Evolutionary conservation across 1,139 yeast species (phyloP), one percentile per base, ranked within the genome.

Genomic region (Geotrichum australiense): DNA sequence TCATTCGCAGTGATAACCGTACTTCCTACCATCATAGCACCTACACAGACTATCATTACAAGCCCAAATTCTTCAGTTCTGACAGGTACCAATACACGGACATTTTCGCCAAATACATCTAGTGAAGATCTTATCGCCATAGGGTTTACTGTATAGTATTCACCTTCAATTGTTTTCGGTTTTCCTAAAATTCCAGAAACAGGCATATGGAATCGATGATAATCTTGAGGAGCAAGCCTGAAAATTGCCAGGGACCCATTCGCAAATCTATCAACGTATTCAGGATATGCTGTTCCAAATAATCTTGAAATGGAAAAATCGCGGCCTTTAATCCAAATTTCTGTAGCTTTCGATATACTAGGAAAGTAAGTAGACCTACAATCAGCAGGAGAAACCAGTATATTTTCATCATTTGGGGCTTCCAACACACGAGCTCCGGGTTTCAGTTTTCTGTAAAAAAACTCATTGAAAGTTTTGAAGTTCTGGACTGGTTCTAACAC

Each of bases 1-100:
- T 71, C 74, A 39, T 71, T 56, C 11, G 78, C 79, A 0, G 91
- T 80, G 27, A 89, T 62, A 0, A 86, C 73, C 3, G 80, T 86
- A 2, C 95, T 81, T 0, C 97, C 97, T 3, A 89, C 98, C 96
- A 89, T 87, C 97, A 91, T 89, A 1, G 98, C 98, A 19, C 98
- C 98, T 6, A 89, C 86, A 4, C 94, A 78, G 20, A 86, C 74
- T 64, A 85, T 71, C 50, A 83, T 68, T 12, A 89, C 83, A 0
- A 74, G 69, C 0, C 96, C 96, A 61, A 84, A 86, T 18, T 72
- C 66, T 34, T 71, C 69, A 1, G 94, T 76, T 28, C 81, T 76
- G 22, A 89, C 78, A 0, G 95, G 87, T 1, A 87, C 69, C 2
- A 87, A 65, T 3, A 80, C 79, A 23, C 97, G 68, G 1, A 85